Conservation (phyloP, 225 moss, liverwort and hornwort genomes). For the Polytrichum commune region DNA sequence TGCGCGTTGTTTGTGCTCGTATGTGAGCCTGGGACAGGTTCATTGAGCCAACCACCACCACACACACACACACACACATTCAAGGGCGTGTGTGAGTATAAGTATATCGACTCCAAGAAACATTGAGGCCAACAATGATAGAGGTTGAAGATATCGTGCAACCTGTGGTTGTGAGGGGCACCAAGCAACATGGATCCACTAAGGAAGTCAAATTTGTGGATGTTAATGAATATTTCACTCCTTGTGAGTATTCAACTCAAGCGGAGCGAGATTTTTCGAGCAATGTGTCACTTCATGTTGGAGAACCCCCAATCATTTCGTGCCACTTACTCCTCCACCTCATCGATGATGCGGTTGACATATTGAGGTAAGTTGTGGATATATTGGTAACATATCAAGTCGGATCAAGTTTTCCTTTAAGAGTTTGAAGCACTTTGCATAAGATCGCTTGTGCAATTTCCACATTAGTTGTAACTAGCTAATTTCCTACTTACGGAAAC, state of each 20-base stretch:
- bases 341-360: conserved; percentile 36
- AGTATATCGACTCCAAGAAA: no score
- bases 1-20: no score
- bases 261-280: no score
- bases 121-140: no score
- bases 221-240: background rate
- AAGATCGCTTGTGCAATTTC: no score
- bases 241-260: background rate
- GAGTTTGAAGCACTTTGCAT: no score
- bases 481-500: no score
- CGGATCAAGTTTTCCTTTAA: no score
- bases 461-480: no score
- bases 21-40: background rate
- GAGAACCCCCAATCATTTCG: conserved; percentile 25
- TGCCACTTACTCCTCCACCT: conserved; percentile 35
- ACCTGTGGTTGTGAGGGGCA: background rate
- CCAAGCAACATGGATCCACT: background rate
- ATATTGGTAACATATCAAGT: no score
- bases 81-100: no score
- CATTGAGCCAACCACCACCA: background rate
- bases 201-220: background rate
- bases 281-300: background rate
- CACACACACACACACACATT: no score
- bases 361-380: conserved; percentile 21
- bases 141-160: background rate